Evolutionary conservation across 768 basidiomycete genomes (phyloP), one percentile per base, ranked within the genome.

Genomic region (Lactarius akahatsu): DNA sequence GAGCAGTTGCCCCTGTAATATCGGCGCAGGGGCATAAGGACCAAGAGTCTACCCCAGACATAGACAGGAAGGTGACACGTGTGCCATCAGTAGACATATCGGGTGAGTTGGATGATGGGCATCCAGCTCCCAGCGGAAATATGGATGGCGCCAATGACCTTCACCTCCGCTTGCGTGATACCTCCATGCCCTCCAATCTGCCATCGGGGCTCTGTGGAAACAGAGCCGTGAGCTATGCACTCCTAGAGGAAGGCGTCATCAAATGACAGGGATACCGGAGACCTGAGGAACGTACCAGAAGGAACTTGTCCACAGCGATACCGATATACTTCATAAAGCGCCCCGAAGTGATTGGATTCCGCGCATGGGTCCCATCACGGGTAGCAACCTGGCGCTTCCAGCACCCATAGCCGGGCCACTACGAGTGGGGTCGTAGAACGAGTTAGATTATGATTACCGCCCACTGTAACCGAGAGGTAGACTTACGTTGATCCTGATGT

Each of bases 271-370:
- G 30, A 62, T 45, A 43, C 16, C 41, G 23, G 30, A 58, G 30
- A 18, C 0, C 5, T 4, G 13, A 56, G 23, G n/a, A 18, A 4
- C 65, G 26, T 23, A 66, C 65, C 47, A 32, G n/a, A 11, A 66
- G 43, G 15, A 62, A 66, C 13, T 45, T 63, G 2, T 63, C 50
- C 9, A 66, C 57, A 0, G 65, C 62, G 0, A 32, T 52, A 1
- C 30, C 61, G 9, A 66, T 20, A 10, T 54, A 40, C 18, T n/a
- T 66, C 65, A 66, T 59, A 36, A 66, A 66, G 28, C 65, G 61
- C 3, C 30, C 16, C 15, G 59, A 10, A 0, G 57, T 66, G 57
- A 66, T 62, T 0, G 47, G 65, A 15, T 45, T 62, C 0, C 40
- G 57, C 3, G 4, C n/a, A 15, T 3, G 23, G 4, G 66, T 67